phyloP scores from a whole-genome alignment of 805 yeast genomes.

The Cyberlindnera veronae region DNA sequence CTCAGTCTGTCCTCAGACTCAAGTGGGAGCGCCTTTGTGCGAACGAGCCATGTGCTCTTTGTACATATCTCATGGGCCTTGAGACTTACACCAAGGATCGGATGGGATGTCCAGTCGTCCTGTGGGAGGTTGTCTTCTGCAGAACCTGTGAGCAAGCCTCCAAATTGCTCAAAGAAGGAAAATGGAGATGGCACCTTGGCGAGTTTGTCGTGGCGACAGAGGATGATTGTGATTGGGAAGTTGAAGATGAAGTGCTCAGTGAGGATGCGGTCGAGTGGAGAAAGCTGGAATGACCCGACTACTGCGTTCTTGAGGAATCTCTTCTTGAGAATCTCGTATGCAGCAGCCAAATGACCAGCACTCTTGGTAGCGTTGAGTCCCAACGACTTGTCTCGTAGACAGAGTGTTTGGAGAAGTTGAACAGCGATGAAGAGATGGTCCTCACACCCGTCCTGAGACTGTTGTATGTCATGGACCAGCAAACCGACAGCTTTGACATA shows the following conservation, averaged over 20 bases:
- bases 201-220: slow-evolving; percentile 26
- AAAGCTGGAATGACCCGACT: slow-evolving; percentile 3
- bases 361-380: slow-evolving; percentile 26
- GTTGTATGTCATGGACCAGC: slow-evolving; percentile 19
- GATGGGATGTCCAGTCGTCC: slow-evolving; percentile 24
- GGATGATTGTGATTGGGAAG: slow-evolving; percentile 24
- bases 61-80: slow-evolving; percentile 21
- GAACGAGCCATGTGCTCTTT: slow-evolving; percentile 24
- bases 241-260: slow-evolving; percentile 26
- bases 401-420: slow-evolving; percentile 26
- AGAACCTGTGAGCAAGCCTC: slow-evolving; percentile 10
- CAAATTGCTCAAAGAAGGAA: slow-evolving; percentile 24
- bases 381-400: slow-evolving; percentile 26
- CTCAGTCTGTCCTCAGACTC: slow-evolving; percentile 11
- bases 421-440: slow-evolving; percentile 26
- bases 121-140: slow-evolving; percentile 6
- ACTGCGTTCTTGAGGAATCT: slow-evolving; percentile 14
- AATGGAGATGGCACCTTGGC: slow-evolving; percentile 25
- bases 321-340: slow-evolving; percentile 27
- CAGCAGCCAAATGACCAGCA: slow-evolving; percentile 26
- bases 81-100: slow-evolving; percentile 22
- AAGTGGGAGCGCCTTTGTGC: slow-evolving; percentile 17
- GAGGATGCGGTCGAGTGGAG: slow-evolving; percentile 21
- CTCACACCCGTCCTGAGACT: slow-evolving; percentile 23
- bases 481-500: slow-evolving; percentile 21